These are phyloP conservation scores for Tothia fuscella DNA, from an alignment of 2,329 filamentous ascomycete genomes.

Conservation along the genomic window DNA sequence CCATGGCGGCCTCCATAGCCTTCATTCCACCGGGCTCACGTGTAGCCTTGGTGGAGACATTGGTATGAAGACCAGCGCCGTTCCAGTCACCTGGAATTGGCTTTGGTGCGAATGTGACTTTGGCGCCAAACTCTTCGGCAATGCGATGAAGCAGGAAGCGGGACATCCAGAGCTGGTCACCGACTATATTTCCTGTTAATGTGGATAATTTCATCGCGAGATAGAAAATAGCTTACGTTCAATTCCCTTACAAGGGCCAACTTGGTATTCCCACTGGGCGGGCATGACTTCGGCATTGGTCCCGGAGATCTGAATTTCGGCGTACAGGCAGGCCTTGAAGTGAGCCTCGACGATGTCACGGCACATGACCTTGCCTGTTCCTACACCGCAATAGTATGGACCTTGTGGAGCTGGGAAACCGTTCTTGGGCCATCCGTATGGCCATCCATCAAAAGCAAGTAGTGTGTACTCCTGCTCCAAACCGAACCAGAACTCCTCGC, in stretches of 20 bases:
- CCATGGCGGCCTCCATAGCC: constrained; percentile 69
- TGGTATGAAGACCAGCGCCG: constrained; percentile 84
- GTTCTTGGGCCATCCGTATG: constrained; percentile 81
- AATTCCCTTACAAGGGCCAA: constrained; percentile 81
- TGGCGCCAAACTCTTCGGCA: constrained; percentile 90
- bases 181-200: constrained; percentile 56
- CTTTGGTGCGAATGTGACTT: constrained; percentile 93
- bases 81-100: constrained; percentile 95
- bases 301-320: constrained; percentile 86
- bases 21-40: constrained; percentile 90
- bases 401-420: constrained; percentile 88
- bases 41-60: constrained; percentile 86
- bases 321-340: constrained; percentile 81
- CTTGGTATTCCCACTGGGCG: constrained; percentile 96
- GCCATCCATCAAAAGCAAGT: constrained; percentile 72
- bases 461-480: constrained; percentile 97
- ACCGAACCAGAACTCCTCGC: constrained; percentile 90
- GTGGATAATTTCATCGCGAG: constrained; percentile 22
- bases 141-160: constrained; percentile 83
- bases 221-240: too few species aligned
- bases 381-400: constrained; percentile 97
- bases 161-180: constrained; percentile 92
- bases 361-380: constrained; percentile 93
- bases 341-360: constrained; percentile 94
- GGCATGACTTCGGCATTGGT: constrained; percentile 99